Conservation (phyloP, 2,329 filamentous ascomycete species). For the Penicillium sp. region DNA sequence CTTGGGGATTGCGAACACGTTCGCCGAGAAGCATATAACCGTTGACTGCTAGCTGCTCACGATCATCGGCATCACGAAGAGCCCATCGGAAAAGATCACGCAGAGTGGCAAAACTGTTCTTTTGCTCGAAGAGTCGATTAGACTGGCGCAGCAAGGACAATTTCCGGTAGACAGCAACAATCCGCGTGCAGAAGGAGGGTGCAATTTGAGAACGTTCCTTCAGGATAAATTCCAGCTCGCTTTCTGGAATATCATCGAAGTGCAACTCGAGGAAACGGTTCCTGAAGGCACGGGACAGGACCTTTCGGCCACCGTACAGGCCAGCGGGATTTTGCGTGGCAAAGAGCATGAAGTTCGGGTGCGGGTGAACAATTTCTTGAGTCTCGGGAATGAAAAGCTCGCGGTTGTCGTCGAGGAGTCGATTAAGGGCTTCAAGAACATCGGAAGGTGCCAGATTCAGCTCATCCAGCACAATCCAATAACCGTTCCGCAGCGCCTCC, state of each 20-base stretch:
- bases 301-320: constrained; percentile 90
- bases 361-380: constrained; percentile 86
- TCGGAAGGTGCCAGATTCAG: constrained; percentile 95
- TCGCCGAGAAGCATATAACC: constrained; percentile 96
- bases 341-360: constrained; percentile 95
- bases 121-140: constrained; percentile 89
- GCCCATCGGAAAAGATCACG: constrained; percentile 97
- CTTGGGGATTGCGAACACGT: constrained; percentile 85
- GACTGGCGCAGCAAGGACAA: constrained; percentile 87
- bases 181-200: constrained; percentile 84
- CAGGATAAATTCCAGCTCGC: constrained; percentile 87
- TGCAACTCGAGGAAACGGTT: constrained; percentile 97
- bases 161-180: constrained; percentile 91
- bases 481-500: constrained; percentile 83
- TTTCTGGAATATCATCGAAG: constrained; percentile 95
- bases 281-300: constrained; percentile 87
- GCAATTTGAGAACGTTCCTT: constrained; percentile 85
- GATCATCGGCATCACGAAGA: constrained; percentile 74
- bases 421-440: constrained; percentile 92
- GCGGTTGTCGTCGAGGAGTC: constrained; percentile 91
- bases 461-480: constrained; percentile 98
- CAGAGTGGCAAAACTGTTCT: constrained; percentile 93
- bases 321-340: constrained; percentile 97
- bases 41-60: constrained; percentile 84
- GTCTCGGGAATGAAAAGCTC: constrained; percentile 96